Evolutionary conservation across 768 basidiomycete species (phyloP).

Genomic region (Pleurotus pulmonarius): DNA sequence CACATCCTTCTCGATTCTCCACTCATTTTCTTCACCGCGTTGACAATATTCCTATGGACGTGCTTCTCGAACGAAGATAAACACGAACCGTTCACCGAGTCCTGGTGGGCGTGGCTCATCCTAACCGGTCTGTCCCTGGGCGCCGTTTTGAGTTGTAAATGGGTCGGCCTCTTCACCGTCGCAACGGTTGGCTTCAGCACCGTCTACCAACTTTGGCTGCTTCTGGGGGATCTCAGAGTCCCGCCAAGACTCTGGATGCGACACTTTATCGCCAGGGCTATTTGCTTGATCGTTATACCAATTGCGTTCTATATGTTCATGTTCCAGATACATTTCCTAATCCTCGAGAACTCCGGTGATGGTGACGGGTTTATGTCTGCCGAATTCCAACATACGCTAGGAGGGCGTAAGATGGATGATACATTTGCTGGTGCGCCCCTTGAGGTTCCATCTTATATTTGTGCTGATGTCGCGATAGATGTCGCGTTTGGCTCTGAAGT

Average conservation of each 20-base stretch:
- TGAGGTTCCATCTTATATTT: too few relatives aligned
- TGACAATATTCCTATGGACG: slow-evolving; percentile 82
- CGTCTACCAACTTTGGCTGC: slow-evolving; percentile 80
- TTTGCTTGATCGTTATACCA: slow-evolving; percentile 87
- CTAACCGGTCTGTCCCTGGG: slow-evolving; percentile 89
- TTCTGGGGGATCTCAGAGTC: slow-evolving; percentile 84
- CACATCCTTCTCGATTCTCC: slow-evolving; percentile 97
- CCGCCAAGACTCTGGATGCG: slow-evolving; percentile 69
- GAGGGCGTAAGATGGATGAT: slow-evolving; percentile 87
- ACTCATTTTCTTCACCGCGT: slow-evolving; percentile 96
- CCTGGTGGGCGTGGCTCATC: slow-evolving; percentile 92
- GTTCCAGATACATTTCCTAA: slow-evolving; percentile 93
- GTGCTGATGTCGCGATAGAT: slow-evolving; percentile 39
- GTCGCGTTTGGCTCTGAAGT: slow-evolving; percentile 81
- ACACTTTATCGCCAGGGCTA: slow-evolving; percentile 86
- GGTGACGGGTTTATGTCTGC: slow-evolving; percentile 99
- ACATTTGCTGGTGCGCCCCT: slow-evolving; percentile 73
- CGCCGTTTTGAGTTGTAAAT: slow-evolving; percentile 92
- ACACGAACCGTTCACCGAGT: slow-evolving; percentile 72
- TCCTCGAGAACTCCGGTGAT: slow-evolving; percentile 88
- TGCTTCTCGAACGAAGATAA: slow-evolving; percentile 92
- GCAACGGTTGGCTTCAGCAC: slow-evolving; percentile 89
- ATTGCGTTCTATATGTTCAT: slow-evolving; percentile 91
- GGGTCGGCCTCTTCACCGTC: slow-evolving; percentile 98
- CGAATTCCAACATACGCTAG: slow-evolving; percentile 94